Conservation (phyloP, 2,329 filamentous ascomycete genomes). For the Geosmithia morbida region DNA sequence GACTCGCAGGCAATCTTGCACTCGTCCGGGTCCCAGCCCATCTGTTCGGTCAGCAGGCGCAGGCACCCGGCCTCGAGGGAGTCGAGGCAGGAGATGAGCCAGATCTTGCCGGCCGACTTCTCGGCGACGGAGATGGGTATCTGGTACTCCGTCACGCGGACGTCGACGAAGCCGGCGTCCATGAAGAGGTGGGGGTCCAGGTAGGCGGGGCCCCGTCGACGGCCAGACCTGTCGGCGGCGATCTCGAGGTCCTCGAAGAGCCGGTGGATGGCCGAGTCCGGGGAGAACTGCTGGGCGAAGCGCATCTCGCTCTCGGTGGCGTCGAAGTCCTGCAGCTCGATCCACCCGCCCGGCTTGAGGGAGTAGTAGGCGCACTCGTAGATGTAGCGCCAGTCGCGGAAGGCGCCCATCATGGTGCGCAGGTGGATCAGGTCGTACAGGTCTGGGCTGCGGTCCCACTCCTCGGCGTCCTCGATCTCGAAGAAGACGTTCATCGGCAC, state of each 20-base stretch:
- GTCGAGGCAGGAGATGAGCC: slow-evolving; percentile 36
- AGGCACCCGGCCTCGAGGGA: slow-evolving; percentile 32
- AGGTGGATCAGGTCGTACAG: slow-evolving; percentile 42
- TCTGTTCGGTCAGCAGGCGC: slow-evolving; percentile 34
- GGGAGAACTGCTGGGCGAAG: slow-evolving; percentile 22
- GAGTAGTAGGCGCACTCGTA: slow-evolving; percentile 37
- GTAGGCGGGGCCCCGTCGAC: slow-evolving; percentile 28
- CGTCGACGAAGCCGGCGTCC: slow-evolving; percentile 36
- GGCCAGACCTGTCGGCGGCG: slow-evolving; percentile 28
- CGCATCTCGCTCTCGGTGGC: slow-evolving; percentile 20
- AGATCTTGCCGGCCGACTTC: slow-evolving; percentile 33
- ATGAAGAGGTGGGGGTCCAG: slow-evolving; percentile 28
- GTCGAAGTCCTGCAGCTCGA: slow-evolving; percentile 41
- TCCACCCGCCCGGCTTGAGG: slow-evolving; percentile 41
- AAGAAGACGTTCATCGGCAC: slow-evolving; percentile 45
- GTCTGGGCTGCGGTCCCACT: slow-evolving; percentile 39
- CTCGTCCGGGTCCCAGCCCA: slow-evolving; percentile 35
- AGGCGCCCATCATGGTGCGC: slow-evolving; percentile 39
- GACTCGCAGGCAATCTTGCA: slow-evolving; percentile 31
- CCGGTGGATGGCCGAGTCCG: slow-evolving; percentile 27
- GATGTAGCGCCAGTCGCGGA: slow-evolving; percentile 39
- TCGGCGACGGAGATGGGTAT: slow-evolving; percentile 32
- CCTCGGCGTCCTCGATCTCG: slow-evolving; percentile 45
- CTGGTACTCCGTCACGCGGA: slow-evolving; percentile 29
- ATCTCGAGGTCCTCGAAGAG: slow-evolving; percentile 24